Conservation (phyloP, 345 rosid species). For the Toxicodendron radicans region DNA sequence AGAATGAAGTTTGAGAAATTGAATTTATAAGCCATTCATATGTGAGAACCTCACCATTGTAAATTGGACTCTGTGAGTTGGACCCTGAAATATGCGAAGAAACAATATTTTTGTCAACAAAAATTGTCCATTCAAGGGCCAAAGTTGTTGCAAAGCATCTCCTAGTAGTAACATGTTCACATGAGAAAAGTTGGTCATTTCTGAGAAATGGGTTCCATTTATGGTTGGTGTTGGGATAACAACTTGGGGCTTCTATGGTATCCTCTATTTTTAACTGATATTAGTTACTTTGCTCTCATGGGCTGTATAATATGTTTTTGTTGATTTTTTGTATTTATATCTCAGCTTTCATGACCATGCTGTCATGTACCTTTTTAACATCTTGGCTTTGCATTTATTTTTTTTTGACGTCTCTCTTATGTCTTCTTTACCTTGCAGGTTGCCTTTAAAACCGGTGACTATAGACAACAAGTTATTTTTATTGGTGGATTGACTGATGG, state of each 20-base stretch:
- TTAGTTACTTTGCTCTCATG: too few species aligned
- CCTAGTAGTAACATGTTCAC: background rate
- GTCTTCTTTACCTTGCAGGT: constrained; percentile 49
- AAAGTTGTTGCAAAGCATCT: background rate
- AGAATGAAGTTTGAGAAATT: background rate
- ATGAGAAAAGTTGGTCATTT: background rate
- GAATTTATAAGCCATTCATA: background rate
- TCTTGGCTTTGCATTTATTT: constrained; percentile 9
- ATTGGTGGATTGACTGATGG: constrained; percentile 93
- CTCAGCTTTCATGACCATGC: constrained; percentile 13
- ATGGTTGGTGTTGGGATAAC: background rate
- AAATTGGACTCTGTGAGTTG: background rate
- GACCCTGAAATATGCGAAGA: background rate
- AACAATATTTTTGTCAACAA: background rate
- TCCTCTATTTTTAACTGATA: too few species aligned
- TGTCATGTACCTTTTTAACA: background rate
- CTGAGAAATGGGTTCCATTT: too few species aligned
- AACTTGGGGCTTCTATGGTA: too few species aligned
- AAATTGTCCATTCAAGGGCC: background rate
- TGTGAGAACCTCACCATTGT: background rate
- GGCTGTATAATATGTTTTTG: background rate
- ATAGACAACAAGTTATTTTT: constrained; percentile 82
- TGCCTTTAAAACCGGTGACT: constrained; percentile 91
- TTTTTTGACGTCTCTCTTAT: constrained; percentile 4
- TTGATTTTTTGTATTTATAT: background rate